These are phyloP conservation scores for Daldinia sp. DNA, from an alignment of 2,329 filamentous ascomycete genomes.

Conservation along the genomic window DNA sequence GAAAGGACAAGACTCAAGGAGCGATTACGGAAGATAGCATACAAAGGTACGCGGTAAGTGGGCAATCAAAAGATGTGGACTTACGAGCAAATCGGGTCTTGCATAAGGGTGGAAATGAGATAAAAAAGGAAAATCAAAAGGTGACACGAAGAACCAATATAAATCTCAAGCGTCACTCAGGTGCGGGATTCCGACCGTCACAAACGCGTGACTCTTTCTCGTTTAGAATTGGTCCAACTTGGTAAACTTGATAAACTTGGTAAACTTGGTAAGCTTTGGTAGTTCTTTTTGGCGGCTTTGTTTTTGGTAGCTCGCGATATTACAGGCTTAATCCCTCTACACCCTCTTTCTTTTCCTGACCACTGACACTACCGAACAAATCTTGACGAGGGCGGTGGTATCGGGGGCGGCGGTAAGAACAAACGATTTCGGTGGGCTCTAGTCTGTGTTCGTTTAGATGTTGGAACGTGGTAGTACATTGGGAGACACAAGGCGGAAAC, in stretches of 20 bases:
- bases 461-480: conserved; percentile 41
- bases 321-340: conserved; percentile 27
- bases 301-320: conserved; percentile 10
- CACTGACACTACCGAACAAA: conserved; percentile 23
- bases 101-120: conserved; percentile 41
- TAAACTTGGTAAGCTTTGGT: not conserved
- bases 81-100: conserved; percentile 40
- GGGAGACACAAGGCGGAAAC: conserved; percentile 25
- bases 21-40: conserved; percentile 27
- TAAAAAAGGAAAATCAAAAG: conserved; percentile 11
- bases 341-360: conserved; percentile 20
- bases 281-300: too few species aligned
- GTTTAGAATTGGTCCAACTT: conserved; percentile 11
- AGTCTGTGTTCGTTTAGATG: conserved; percentile 30
- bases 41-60: conserved; percentile 24
- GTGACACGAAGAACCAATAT: conserved; percentile 27
- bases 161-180: conserved; percentile 28
- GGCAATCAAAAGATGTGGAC: conserved; percentile 30
- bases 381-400: conserved; percentile 17
- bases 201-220: conserved; percentile 23
- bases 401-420: conserved; percentile 13
- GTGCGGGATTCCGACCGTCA: conserved; percentile 24
- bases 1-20: not conserved
- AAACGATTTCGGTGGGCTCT: conserved; percentile 27
- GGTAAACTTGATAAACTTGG: not conserved